Percentiles rank a stretch among this genome's conserved stretches.
These are phyloP conservation scores for Cokeromyces recurvatus DNA, from an alignment of 371 early-diverging fungal genomes.

Conservation along the genomic window DNA sequence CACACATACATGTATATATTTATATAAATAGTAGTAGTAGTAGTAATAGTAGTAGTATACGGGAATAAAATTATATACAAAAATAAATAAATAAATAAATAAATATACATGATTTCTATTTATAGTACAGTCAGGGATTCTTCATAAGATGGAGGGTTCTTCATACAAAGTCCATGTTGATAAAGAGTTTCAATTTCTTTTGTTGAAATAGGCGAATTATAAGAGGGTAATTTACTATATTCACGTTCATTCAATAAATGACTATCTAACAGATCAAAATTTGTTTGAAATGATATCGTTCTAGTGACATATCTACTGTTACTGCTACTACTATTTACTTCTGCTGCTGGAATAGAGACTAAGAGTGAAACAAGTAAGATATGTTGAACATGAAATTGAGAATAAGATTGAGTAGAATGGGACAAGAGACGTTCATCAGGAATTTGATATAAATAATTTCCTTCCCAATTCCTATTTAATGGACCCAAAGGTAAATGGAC, in stretches of 20 bases:
- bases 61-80: too few species aligned
- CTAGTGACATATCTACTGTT: slow-evolving; percentile 1
- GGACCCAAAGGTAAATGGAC: not conserved
- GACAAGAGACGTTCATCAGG: slow-evolving; percentile 3
- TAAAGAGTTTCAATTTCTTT: slow-evolving; percentile 12
- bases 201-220: slow-evolving; percentile 5
- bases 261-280: slow-evolving; percentile 10
- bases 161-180: slow-evolving; percentile 1
- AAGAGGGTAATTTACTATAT: slow-evolving; percentile 4
- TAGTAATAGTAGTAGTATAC: too few species aligned
- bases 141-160: slow-evolving; percentile 12
- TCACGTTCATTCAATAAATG: slow-evolving; percentile 6
- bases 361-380: slow-evolving; percentile 9
- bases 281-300: slow-evolving; percentile 13
- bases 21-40: too few species aligned
- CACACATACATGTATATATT: too few species aligned
- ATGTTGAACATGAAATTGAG: slow-evolving; percentile 5
- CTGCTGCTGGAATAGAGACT: slow-evolving; percentile 1
- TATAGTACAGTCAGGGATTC: too few species aligned
- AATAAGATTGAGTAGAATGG: slow-evolving; percentile 12
- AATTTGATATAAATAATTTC: slow-evolving; percentile 4
- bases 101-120: too few species aligned
- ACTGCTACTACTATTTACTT: not conserved
- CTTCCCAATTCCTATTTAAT: slow-evolving; percentile 2
- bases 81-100: too few species aligned